Percentiles rank a stretch among this genome's conserved stretches.
phyloP scores from a whole-genome alignment of 805 yeast genomes.

The Metschnikowia hibisci region DNA sequence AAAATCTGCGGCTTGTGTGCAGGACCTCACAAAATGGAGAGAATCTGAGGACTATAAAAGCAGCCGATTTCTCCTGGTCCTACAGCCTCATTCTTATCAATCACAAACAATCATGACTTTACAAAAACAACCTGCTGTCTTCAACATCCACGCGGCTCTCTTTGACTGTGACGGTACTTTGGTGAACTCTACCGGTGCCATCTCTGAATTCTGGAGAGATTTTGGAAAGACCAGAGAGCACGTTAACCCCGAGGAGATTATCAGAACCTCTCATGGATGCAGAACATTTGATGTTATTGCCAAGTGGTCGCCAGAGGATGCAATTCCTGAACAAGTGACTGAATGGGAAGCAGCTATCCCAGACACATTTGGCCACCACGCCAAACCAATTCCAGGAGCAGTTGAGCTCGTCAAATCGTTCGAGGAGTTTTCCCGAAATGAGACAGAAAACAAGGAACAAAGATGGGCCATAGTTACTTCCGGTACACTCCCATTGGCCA shows the following conservation, averaged over 20 bases:
- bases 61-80: background rate
- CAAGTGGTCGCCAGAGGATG: constrained; percentile 72
- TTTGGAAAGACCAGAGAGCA: constrained; percentile 64
- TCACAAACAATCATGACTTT: constrained; percentile 14
- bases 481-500: constrained; percentile 74
- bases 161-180: constrained; percentile 89
- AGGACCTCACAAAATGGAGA: background rate
- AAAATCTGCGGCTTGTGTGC: constrained; percentile 5
- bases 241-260: constrained; percentile 66
- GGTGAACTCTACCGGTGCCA: constrained; percentile 78
- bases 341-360: constrained; percentile 68
- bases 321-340: constrained; percentile 59
- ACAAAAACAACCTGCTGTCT: constrained; percentile 39
- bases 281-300: constrained; percentile 76
- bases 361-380: constrained; percentile 65
- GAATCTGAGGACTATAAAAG: background rate
- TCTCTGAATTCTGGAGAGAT: constrained; percentile 78
- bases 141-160: constrained; percentile 46
- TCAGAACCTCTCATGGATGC: constrained; percentile 76
- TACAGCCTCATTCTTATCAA: background rate
- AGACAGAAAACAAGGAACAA: constrained; percentile 39
- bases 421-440: constrained; percentile 44
- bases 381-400: constrained; percentile 75
- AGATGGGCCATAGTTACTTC: constrained; percentile 89
- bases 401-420: constrained; percentile 55